Conservation (phyloP, 1,284 basidiomycete species). For the Megacollybia platyphylla region DNA sequence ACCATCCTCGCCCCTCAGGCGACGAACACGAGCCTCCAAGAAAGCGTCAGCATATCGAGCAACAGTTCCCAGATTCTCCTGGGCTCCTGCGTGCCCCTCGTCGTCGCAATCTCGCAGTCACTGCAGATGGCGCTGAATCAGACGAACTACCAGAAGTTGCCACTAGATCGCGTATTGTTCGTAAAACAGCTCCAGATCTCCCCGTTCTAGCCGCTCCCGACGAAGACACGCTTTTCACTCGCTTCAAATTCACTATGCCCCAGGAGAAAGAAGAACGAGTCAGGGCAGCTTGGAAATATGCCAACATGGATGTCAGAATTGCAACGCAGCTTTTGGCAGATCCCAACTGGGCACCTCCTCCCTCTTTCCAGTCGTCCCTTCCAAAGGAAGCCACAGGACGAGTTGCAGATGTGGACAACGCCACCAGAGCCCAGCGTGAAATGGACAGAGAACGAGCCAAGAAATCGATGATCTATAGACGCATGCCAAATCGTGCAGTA, state of each 20-base stretch:
- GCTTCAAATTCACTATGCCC: constrained; percentile 51
- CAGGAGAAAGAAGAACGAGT: constrained; percentile 29
- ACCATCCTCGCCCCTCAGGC: constrained; percentile 35
- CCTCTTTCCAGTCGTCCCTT: constrained; percentile 2
- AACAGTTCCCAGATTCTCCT: constrained; percentile 38
- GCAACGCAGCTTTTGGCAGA: constrained; percentile 49
- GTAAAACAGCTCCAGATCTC: constrained; percentile 26
- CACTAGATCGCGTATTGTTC: constrained; percentile 39
- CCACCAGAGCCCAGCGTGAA: constrained; percentile 45
- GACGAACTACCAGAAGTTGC: constrained; percentile 15
- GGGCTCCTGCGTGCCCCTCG: constrained; percentile 38
- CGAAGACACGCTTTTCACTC: constrained; percentile 26
- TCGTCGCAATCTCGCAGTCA: constrained; percentile 33
- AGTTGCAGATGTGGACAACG: constrained; percentile 59
- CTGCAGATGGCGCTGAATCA: constrained; percentile 41
- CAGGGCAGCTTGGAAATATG: constrained; percentile 51
- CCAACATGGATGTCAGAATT: constrained; percentile 40
- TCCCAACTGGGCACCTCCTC: constrained; percentile 26
- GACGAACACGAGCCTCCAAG: constrained; percentile 50
- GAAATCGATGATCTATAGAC: constrained; percentile 65
- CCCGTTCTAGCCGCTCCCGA: constrained; percentile 11
- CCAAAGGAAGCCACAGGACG: constrained; percentile 34
- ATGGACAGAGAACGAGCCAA: constrained; percentile 60
- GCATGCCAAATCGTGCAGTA: constrained; percentile 13
- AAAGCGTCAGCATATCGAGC: constrained; percentile 28